Evolutionary conservation across 192 early-diverging fungal species (phyloP).

Genomic region (Phycomyces nitens): DNA sequence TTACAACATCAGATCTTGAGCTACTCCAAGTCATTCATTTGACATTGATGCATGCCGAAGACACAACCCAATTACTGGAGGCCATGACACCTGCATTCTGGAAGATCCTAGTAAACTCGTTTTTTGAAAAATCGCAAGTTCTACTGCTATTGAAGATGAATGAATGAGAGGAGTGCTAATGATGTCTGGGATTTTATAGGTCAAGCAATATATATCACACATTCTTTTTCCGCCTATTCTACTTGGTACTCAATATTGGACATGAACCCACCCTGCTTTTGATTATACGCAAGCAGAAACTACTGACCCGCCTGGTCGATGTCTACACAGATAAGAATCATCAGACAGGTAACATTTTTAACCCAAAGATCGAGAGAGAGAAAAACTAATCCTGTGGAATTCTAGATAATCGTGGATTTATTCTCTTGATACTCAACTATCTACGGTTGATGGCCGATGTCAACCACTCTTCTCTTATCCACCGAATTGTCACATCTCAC

Average conservation of each 20-base stretch:
- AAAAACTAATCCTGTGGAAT: not conserved
- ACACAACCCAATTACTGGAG: slow-evolving; percentile 12
- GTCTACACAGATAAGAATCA: slow-evolving; percentile 20
- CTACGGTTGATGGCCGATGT: slow-evolving; percentile 24
- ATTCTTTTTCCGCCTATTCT: slow-evolving; percentile 28
- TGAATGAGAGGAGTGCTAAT: no score
- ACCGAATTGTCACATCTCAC: slow-evolving; percentile 14
- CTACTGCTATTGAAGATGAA: no score
- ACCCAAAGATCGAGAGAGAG: not conserved
- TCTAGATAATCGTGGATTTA: slow-evolving; percentile 29
- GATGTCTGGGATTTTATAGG: not conserved
- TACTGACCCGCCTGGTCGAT: slow-evolving; percentile 27
- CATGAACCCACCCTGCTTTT: slow-evolving; percentile 16
- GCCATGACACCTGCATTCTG: slow-evolving; percentile 29
- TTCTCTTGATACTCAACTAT: slow-evolving; percentile 30
- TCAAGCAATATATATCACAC: slow-evolving; percentile 34
- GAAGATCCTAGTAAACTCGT: slow-evolving; percentile 32
- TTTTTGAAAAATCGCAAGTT: slow-evolving; percentile 31
- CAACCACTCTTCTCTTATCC: slow-evolving; percentile 8
- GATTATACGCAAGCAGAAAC: slow-evolving; percentile 24
- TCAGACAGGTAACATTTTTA: slow-evolving; percentile 22
- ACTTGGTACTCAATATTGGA: slow-evolving; percentile 3
- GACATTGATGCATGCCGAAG: slow-evolving; percentile 11
- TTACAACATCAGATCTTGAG: slow-evolving; percentile 20
- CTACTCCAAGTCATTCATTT: slow-evolving; percentile 25